Evolutionary conservation across 805 yeast species (phyloP).

Genomic region (Candida ascalaphidarum): DNA sequence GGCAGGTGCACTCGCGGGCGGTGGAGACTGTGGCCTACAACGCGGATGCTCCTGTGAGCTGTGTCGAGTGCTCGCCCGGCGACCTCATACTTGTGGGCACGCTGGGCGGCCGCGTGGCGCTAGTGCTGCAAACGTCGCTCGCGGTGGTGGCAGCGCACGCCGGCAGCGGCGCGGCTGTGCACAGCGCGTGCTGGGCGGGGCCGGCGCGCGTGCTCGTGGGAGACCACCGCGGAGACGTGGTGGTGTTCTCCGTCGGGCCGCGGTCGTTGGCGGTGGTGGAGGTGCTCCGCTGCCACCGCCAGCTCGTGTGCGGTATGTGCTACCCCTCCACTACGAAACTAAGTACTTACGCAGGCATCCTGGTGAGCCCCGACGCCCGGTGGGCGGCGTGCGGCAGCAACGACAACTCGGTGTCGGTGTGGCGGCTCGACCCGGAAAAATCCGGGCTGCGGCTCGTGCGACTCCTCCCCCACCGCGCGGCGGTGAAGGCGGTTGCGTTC

Average conservation of each 20-base stretch:
- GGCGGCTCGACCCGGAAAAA: too few relatives aligned
- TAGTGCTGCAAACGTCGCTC: slow-evolving; percentile 32
- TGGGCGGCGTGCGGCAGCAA: slow-evolving; percentile 79
- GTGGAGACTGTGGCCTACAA: slow-evolving; percentile 39
- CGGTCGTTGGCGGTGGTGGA: too few relatives aligned
- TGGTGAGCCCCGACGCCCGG: slow-evolving; percentile 42
- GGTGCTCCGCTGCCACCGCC: too few relatives aligned
- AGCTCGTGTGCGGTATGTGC: too few relatives aligned
- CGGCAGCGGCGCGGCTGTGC: too few relatives aligned
- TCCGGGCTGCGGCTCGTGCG: too few relatives aligned
- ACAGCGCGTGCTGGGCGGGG: too few relatives aligned
- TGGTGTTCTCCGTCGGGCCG: too few relatives aligned
- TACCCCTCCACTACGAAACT: too few relatives aligned
- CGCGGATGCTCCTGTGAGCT: slow-evolving; percentile 40
- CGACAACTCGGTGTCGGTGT: slow-evolving; percentile 70
- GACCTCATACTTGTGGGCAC: slow-evolving; percentile 49
- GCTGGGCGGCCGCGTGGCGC: slow-evolving; percentile 42
- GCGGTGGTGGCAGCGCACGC: slow-evolving; percentile 6
- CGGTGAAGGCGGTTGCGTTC: slow-evolving; percentile 81
- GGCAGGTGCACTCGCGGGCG: slow-evolving; percentile 43
- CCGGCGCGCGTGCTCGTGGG: too few relatives aligned
- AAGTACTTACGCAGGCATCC: slow-evolving; percentile 40
- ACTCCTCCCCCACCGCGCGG: slow-evolving; percentile 64
- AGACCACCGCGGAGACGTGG: too few relatives aligned
- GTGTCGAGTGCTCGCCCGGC: slow-evolving; percentile 46